phyloP scores from a whole-genome alignment of 2,329 filamentous ascomycete genomes.

The Coccinonectria pachysandricola region DNA sequence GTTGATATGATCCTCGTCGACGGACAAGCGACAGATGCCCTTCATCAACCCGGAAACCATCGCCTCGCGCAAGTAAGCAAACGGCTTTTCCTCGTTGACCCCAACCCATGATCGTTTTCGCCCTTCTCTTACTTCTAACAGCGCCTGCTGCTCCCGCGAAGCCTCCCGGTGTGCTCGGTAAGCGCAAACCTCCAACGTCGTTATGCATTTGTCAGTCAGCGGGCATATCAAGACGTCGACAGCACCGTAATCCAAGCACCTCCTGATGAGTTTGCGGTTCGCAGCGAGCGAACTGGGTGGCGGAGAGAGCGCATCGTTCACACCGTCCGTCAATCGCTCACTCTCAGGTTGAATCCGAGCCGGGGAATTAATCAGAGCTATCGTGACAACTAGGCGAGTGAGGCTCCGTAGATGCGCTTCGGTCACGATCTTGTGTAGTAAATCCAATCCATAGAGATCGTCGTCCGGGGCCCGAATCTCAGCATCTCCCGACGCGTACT shows the following conservation, averaged over 20 bases:
- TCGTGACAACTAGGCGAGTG: slow-evolving; percentile 45
- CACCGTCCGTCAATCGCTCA: slow-evolving; percentile 27
- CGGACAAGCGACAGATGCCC: slow-evolving; percentile 67
- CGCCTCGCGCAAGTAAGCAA: slow-evolving; percentile 79
- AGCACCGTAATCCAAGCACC: slow-evolving; percentile 77
- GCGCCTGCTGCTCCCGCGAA: slow-evolving; percentile 58
- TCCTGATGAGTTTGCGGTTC: slow-evolving; percentile 42
- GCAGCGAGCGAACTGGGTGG: slow-evolving; percentile 17
- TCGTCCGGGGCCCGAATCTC: slow-evolving; percentile 34
- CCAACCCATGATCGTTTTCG: slow-evolving; percentile 90
- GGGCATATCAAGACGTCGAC: slow-evolving; percentile 78
- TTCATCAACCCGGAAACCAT: slow-evolving; percentile 91
- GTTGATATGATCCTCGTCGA: slow-evolving; percentile 51
- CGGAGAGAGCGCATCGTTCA: slow-evolving; percentile 25
- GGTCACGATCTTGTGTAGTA: slow-evolving; percentile 47
- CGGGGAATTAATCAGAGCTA: slow-evolving; percentile 40
- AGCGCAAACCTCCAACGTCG: slow-evolving; percentile 69
- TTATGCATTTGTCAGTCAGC: slow-evolving; percentile 60
- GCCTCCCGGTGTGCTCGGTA: slow-evolving; percentile 75
- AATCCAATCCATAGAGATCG: slow-evolving; percentile 43
- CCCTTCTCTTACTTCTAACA: slow-evolving; percentile 61
- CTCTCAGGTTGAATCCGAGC: slow-evolving; percentile 15
- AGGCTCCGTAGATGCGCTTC: slow-evolving; percentile 47
- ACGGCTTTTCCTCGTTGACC: slow-evolving; percentile 73
- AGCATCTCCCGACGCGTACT: slow-evolving; percentile 22